These are phyloP conservation scores for Barnettozyma hawaiiensis DNA, from an alignment of 1,139 yeast genomes.

Conservation along the genomic window DNA sequence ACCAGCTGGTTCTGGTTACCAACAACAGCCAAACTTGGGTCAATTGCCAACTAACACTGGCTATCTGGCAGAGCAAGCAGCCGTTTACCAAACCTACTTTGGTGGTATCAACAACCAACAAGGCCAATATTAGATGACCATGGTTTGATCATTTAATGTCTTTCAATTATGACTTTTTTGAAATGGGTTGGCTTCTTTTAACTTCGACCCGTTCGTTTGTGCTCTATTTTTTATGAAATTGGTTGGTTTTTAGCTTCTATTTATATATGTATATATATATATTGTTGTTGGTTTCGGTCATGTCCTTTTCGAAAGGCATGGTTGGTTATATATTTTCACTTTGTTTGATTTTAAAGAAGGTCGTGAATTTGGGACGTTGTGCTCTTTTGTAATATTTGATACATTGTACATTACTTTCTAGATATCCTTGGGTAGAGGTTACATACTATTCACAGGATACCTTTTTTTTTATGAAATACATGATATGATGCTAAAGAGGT, in stretches of 20 bases:
- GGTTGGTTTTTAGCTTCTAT: neutral
- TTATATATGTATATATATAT: too few relatives aligned
- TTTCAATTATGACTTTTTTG: neutral
- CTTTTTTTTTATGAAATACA: too few relatives aligned
- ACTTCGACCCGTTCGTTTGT: neutral
- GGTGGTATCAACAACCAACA: conserved; percentile 48
- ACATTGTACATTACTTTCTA: neutral
- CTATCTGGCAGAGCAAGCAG: conserved; percentile 45
- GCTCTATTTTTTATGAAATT: too few relatives aligned
- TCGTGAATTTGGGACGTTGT: neutral
- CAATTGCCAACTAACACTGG: conserved; percentile 45
- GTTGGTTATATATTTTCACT: neutral
- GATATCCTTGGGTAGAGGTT: neutral
- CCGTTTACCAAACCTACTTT: conserved; percentile 56
- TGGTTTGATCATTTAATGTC: neutral
- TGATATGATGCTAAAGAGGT: too few relatives aligned
- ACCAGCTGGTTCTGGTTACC: conserved; percentile 22
- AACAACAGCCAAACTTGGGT: conserved; percentile 26
- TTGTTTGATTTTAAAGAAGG: neutral
- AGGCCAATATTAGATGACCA: conserved; percentile 29
- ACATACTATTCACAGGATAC: too few relatives aligned
- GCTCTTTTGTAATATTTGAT: neutral
- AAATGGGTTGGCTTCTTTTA: neutral
- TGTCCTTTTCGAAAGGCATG: neutral
- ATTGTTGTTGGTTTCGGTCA: neutral